Conservation (phyloP, 495 filamentous ascomycete genomes). For the Schizothecium vesticola region DNA sequence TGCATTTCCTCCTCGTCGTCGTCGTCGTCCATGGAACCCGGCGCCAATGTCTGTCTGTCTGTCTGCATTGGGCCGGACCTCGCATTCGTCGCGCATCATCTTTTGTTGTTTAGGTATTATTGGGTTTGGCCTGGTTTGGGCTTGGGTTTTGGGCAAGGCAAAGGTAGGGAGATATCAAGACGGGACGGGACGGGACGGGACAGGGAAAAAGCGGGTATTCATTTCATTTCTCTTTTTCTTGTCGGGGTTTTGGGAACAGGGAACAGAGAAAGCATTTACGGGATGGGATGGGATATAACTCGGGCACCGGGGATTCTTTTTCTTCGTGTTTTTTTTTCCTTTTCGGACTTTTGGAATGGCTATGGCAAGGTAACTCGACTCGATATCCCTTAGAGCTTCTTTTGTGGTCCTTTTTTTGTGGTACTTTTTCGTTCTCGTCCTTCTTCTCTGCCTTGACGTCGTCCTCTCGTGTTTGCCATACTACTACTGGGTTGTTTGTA, state of each 20-base stretch:
- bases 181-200: background rate
- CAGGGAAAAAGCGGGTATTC: background rate
- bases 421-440: background rate
- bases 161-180: background rate
- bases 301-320: background rate
- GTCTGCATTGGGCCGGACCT: background rate
- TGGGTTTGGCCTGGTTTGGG: background rate
- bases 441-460: too few relatives aligned
- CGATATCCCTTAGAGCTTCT: slow-evolving; percentile 9
- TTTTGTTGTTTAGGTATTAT: background rate
- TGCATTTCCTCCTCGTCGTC: background rate
- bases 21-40: background rate
- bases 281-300: slow-evolving; percentile 7
- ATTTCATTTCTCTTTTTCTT: background rate
- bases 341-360: background rate
- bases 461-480: background rate
- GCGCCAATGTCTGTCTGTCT: background rate
- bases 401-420: background rate
- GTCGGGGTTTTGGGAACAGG: background rate
- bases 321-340: background rate
- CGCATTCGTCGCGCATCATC: background rate
- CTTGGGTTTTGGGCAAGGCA: background rate
- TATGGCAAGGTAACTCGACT: background rate
- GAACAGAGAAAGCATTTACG: slow-evolving; percentile 10
- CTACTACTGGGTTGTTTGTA: too few relatives aligned